A percentile compares a stretch with the other conserved stretches of the same genome.
These are phyloP conservation scores for Abrus precatorius DNA, from an alignment of 306 rosid genomes.

Conservation along the genomic window DNA sequence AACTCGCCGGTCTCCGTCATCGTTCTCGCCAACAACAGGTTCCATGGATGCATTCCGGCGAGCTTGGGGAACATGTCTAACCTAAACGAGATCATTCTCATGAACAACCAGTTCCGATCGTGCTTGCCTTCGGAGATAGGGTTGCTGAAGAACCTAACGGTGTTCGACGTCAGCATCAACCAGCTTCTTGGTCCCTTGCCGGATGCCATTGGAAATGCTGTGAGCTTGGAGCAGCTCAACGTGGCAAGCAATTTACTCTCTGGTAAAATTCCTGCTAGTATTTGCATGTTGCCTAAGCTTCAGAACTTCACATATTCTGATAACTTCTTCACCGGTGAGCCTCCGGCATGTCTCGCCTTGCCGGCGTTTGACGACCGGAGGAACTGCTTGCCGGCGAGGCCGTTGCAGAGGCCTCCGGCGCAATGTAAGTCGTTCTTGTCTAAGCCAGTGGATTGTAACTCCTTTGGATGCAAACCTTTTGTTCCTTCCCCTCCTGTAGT, in stretches of 20 bases:
- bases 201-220: conserved; percentile 51
- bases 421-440: conserved; percentile 73
- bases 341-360: conserved; percentile 69
- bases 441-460: conserved; percentile 75
- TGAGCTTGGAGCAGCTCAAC: conserved; percentile 67
- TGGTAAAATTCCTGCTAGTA: conserved; percentile 73
- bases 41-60: conserved; percentile 75
- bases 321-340: conserved; percentile 91
- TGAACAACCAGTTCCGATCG: conserved; percentile 58
- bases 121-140: conserved; percentile 79
- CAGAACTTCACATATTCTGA: conserved; percentile 86
- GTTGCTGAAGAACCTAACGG: conserved; percentile 60
- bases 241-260: conserved; percentile 67
- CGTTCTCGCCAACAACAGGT: conserved; percentile 74
- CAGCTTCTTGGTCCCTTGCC: conserved; percentile 67
- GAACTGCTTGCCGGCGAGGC: conserved; percentile 83
- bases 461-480: conserved; percentile 67
- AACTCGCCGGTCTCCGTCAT: conserved; percentile 78
- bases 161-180: conserved; percentile 74
- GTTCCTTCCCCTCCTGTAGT: conserved; percentile 45
- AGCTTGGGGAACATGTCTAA: conserved; percentile 77
- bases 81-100: conserved; percentile 64
- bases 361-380: conserved; percentile 64
- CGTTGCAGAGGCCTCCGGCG: conserved; percentile 66
- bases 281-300: conserved; percentile 76